Conservation (phyloP, 176 grass and related monocot genomes). For the Raddia distichophylla region DNA sequence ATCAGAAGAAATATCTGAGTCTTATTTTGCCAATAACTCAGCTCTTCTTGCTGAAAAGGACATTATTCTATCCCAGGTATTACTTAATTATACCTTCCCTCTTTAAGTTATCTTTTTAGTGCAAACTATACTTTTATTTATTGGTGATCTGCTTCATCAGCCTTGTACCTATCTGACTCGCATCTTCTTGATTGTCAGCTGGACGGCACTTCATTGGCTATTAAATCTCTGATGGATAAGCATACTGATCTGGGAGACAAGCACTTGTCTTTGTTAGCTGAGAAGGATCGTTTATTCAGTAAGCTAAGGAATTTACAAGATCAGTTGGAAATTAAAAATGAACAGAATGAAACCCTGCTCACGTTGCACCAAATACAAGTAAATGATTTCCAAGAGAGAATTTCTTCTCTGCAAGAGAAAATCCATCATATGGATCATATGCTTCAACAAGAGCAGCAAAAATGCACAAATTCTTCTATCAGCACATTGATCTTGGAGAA, state of each 20-base stretch:
- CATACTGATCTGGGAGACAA: constrained; percentile 45
- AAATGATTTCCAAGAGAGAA: constrained; percentile 42
- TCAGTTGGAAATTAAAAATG: constrained; percentile 53
- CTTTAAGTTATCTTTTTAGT: constrained; percentile 31
- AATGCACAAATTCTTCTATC: constrained; percentile 43
- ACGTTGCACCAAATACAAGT: constrained; percentile 49
- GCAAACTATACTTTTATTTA: constrained; percentile 14
- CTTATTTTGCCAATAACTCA: constrained; percentile 34
- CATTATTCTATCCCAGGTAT: constrained; percentile 57
- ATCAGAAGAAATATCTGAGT: constrained; percentile 36
- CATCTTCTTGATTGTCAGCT: constrained; percentile 44
- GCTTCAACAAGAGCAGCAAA: constrained; percentile 55
- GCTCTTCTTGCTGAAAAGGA: constrained; percentile 55
- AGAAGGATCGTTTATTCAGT: constrained; percentile 52
- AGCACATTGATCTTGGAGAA: constrained; percentile 60
- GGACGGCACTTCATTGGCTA: constrained; percentile 40
- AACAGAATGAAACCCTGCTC: constrained; percentile 52
- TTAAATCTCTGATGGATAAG: constrained; percentile 56
- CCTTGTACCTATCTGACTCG: background rate
- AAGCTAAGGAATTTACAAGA: constrained; percentile 56
- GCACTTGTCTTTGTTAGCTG: constrained; percentile 42
- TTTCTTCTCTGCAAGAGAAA: constrained; percentile 59
- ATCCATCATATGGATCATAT: constrained; percentile 44
- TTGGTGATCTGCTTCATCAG: constrained; percentile 3
- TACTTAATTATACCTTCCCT: constrained; percentile 1